Base-by-base conservation (phyloP, 257 asterid species). In the Solanum pimpinellifolium region DNA sequence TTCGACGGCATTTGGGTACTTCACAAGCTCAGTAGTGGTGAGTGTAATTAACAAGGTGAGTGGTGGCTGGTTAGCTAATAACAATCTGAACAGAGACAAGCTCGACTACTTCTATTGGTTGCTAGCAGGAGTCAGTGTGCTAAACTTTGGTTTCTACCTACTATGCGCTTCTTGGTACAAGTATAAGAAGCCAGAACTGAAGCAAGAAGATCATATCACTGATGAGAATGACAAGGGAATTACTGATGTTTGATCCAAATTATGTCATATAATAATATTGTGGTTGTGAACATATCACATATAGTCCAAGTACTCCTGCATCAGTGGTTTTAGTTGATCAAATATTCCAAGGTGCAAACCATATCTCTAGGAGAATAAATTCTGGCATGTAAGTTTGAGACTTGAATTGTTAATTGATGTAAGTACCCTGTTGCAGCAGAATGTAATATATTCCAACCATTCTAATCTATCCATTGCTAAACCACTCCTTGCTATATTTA, bases 1-100 rank as follows among this genome's bases (percentile, higher is more conserved):
- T 85, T 94, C 98, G n/a, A 41, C 91, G 80, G 95, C 95, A 3
- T 91, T 95, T 49, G 95, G 96, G 4, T 93, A 93, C 89, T 94
- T 88, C 88, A 88, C 91, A 69, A 95, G 98, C 92, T 86, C 98
- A 14, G 90, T 94, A 76, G 94, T 89, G 46, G 98, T 93, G 89
- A 88, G 88, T 84, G 87, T 92, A 74, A 94, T 93, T 87, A 93
- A 95, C 89, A 88, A 88, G 91, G 94, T 75, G 56, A 94, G 98
- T 29, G 90, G 93, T 27, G 95, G 97, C 25, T 94, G 97, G 95
- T 73, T 94, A 87, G 88, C 87, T 16, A 93, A 90, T 74, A 92
- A 93, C 90, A 94, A 93, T 68, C 87, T 94, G 86, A 93, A 95
- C 88, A 83, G 91, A 85, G 96, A 93, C 87, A 90, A 88, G 72